Base-by-base conservation (phyloP, 257 asterid species). In the Plectranthus barbatus region DNA sequence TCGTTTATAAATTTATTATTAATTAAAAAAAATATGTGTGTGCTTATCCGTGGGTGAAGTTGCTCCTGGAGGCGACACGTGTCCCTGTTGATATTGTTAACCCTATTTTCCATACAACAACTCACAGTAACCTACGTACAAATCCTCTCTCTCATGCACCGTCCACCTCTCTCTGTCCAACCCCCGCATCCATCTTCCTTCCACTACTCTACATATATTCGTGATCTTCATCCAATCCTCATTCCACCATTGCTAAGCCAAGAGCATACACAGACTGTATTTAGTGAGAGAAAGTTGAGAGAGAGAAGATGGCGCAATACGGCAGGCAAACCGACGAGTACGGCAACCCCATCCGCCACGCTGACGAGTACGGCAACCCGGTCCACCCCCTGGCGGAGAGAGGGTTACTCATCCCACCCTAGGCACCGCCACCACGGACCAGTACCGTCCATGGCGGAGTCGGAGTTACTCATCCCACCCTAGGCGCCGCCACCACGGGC, bases 321-420 rank as follows among this genome's bases (percentile, higher is more conserved):
- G 85, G 79, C 15, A 73, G 41, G 17, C 81, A 77, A 46, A 73
- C 79, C 13, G 97, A 89, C 31, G 95, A 86, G 77, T 81, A 76
- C 71, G 84, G 75, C 20, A 72, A 62, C 17, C 52, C 69, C 64
- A 70, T 60, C n/a, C n/a, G n/a, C n/a, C n/a, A n/a, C n/a, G n/a
- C n/a, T n/a, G n/a, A n/a, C n/a, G n/a, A n/a, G n/a, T n/a, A n/a
- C n/a, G n/a, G n/a, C n/a, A n/a, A n/a, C n/a, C n/a, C n/a, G n/a
- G n/a, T n/a, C 56, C 71, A 66, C 24, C 75, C 70, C 15, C 45
- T 49, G 78, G 44, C 5, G 70, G 51, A 29, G 93, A 94, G 21
- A 81, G 2, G 11, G 61, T 24, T 3, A 14, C 57, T 7, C 24
- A 74, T 4, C 77, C 85, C 11, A 68, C 74, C 41, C 52, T 51